Conservation (phyloP, 805 yeast species). For the Candida krabiensis region DNA sequence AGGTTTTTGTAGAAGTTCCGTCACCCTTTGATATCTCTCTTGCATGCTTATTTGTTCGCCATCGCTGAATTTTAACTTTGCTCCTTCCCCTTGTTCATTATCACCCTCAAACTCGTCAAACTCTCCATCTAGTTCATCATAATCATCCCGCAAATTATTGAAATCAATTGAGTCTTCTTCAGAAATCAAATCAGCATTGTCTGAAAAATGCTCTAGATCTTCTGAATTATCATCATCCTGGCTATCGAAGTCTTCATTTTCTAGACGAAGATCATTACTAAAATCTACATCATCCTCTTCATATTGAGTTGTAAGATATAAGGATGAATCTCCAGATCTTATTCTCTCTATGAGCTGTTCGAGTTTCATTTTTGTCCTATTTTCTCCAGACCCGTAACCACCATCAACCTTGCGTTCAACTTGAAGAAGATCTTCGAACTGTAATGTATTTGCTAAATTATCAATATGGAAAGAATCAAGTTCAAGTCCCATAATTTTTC, state of each 20-base stretch:
- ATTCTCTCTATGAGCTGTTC: constrained; percentile 46
- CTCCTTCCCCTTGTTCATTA: constrained; percentile 12
- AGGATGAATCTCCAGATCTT: constrained; percentile 41
- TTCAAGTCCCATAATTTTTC: constrained; percentile 36
- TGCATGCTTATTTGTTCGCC: no score
- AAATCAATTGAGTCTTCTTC: constrained; percentile 44
- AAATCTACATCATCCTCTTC: constrained; percentile 42
- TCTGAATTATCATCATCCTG: constrained; percentile 26
- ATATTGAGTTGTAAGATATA: constrained; percentile 73
- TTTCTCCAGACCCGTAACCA: constrained; percentile 69
- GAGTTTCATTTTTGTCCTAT: constrained; percentile 51
- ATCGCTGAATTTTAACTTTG: constrained; percentile 32
- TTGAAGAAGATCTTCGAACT: constrained; percentile 35
- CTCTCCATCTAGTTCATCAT: constrained; percentile 38
- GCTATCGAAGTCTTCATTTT: constrained; percentile 25
- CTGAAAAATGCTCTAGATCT: constrained; percentile 12
- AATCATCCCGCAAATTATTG: constrained; percentile 49
- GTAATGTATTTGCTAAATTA: constrained; percentile 37
- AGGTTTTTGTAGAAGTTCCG: constrained; percentile 62
- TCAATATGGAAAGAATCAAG: constrained; percentile 34
- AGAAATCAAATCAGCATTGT: constrained; percentile 25
- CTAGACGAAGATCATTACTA: constrained; percentile 32
- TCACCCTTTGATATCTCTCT: no score
- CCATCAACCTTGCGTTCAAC: constrained; percentile 58
- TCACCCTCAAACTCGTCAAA: constrained; percentile 24